Evolutionary conservation across 1,139 yeast species (phyloP).

Genomic region (Pichia sp.): DNA sequence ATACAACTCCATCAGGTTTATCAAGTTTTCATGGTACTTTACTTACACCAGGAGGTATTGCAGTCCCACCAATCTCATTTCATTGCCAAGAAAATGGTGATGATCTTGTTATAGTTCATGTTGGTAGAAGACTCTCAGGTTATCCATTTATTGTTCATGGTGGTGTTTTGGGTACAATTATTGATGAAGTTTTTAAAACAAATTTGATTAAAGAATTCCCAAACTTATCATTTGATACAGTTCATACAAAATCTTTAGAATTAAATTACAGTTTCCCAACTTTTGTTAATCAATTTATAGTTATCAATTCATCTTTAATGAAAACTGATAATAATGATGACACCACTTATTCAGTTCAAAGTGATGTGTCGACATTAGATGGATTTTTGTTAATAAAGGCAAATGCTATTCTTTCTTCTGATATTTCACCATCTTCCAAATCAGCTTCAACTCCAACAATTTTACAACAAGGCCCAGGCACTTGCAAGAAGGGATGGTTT

Average conservation of each 20-base stretch:
- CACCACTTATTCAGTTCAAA: conserved; percentile 24
- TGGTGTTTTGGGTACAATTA: conserved; percentile 75
- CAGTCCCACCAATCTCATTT: conserved; percentile 65
- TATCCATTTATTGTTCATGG: conserved; percentile 88
- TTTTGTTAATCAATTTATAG: conserved; percentile 70
- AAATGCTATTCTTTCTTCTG: conserved; percentile 24
- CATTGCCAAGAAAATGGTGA: conserved; percentile 52
- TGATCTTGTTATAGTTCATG: conserved; percentile 62
- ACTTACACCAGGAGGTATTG: conserved; percentile 69
- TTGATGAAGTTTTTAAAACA: conserved; percentile 51
- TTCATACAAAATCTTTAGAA: conserved; percentile 41
- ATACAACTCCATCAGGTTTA: conserved; percentile 26
- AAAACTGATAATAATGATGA: conserved; percentile 30
- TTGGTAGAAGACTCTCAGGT: conserved; percentile 78
- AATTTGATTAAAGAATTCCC: conserved; percentile 25
- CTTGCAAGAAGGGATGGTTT: conserved; percentile 8
- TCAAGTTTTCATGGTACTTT: conserved; percentile 34
- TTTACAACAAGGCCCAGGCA: too few relatives aligned
- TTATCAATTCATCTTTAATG: conserved; percentile 47
- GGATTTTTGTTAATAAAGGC: conserved; percentile 42
- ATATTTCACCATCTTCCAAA: background rate
- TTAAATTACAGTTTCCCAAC: conserved; percentile 69
- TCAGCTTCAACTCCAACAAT: background rate
- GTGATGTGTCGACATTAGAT: conserved; percentile 32
- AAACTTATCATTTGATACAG: conserved; percentile 12